These are phyloP conservation scores for Brassica hybrid DNA, from an alignment of 441 rosid genomes.

Conservation along the genomic window DNA sequence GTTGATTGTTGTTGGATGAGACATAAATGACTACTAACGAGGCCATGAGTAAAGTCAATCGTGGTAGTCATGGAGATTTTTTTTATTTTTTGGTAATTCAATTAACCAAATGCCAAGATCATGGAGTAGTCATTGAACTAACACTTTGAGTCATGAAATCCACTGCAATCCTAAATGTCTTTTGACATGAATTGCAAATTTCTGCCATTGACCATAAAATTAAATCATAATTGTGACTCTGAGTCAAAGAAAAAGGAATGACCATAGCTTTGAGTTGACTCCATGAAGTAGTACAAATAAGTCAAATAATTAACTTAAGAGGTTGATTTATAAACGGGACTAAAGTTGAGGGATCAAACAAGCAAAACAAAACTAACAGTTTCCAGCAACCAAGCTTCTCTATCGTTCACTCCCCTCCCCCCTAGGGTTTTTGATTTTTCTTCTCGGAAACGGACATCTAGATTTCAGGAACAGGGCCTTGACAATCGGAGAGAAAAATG, in stretches of 20 bases:
- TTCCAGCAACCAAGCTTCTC: conserved; percentile 9
- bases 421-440: conserved; percentile 41
- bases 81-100: not conserved
- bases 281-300: not conserved
- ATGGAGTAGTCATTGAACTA: not conserved
- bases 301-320: conserved; percentile 4
- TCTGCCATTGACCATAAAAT: not conserved
- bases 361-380: conserved; percentile 3
- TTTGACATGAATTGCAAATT: not conserved
- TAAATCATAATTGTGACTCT: not conserved
- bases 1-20: not conserved
- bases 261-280: not conserved
- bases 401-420: conserved; percentile 19
- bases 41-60: conserved; percentile 4
- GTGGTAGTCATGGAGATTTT: not conserved
- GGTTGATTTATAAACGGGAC: not conserved
- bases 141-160: not conserved
- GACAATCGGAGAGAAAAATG: conserved; percentile 51
- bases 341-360: conserved; percentile 9
- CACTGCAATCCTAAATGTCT: not conserved
- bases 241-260: not conserved
- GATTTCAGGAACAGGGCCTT: conserved; percentile 27
- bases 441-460: conserved; percentile 35
- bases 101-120: not conserved
- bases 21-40: not conserved